phyloP scores from a whole-genome alignment of 106 monocot genomes.

The Dioscorea zingiberensis region DNA sequence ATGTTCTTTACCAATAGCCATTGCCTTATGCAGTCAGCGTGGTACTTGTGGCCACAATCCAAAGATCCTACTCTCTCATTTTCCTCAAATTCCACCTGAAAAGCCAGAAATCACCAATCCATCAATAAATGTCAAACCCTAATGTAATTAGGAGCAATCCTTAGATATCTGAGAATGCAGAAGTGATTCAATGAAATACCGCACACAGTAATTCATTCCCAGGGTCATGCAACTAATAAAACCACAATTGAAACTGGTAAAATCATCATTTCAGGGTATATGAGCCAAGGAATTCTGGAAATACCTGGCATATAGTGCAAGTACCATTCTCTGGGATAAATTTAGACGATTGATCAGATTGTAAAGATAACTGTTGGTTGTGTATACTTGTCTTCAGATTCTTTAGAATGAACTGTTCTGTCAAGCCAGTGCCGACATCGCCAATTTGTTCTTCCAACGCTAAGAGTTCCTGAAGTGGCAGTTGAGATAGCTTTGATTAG shows the following conservation, averaged over 20 bases:
- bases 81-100: conserved; percentile 55
- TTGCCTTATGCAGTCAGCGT: conserved; percentile 62
- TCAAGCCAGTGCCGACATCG: conserved; percentile 51
- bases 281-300: too few species aligned
- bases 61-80: conserved; percentile 53
- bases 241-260: too few species aligned
- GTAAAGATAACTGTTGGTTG: conserved; percentile 1
- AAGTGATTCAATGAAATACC: too few species aligned
- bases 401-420: conserved; percentile 39
- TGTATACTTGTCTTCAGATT: conserved; percentile 31
- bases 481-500: too few species aligned
- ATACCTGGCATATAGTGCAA: conserved; percentile 65
- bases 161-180: too few species aligned
- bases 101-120: background rate
- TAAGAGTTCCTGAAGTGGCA: conserved; percentile 42
- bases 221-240: too few species aligned
- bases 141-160: too few species aligned
- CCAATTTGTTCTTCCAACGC: conserved; percentile 59
- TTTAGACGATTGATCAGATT: conserved; percentile 1
- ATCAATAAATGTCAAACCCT: too few species aligned
- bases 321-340: conserved; percentile 25
- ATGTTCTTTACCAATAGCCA: conserved; percentile 76
- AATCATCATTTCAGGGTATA: too few species aligned
- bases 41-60: conserved; percentile 66
- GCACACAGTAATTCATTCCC: too few species aligned